Evolutionary conservation across 176 grass and related monocot species (phyloP).

Genomic region (Chloris gayana): DNA sequence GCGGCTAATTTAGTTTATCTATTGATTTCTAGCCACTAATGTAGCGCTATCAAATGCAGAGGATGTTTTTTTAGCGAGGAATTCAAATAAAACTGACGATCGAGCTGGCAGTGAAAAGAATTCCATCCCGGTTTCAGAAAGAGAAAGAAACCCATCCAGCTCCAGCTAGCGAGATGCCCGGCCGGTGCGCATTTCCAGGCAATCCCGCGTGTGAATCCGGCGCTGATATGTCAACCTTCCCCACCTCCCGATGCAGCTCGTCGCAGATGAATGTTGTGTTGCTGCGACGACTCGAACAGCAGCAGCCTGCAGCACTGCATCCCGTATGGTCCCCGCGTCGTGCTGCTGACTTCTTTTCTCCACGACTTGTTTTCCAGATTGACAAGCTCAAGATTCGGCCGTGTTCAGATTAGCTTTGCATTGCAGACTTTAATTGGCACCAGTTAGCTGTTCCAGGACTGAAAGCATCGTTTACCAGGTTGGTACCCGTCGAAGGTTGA

Average conservation of each 20-base stretch:
- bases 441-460: slow-evolving; percentile 22
- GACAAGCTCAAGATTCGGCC: neutral
- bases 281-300: neutral
- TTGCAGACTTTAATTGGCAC: neutral
- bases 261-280: slow-evolving; percentile 29
- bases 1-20: neutral
- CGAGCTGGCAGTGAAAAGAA: slow-evolving; percentile 25
- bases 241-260: neutral
- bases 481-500: neutral
- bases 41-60: neutral
- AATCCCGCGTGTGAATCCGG: neutral
- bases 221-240: slow-evolving; percentile 4
- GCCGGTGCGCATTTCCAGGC: slow-evolving; percentile 20
- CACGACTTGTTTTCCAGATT: neutral
- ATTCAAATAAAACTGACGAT: neutral
- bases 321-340: neutral
- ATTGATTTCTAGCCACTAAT: neutral
- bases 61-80: too few relatives aligned
- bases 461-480: neutral
- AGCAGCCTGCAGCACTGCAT: neutral
- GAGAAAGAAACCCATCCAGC: slow-evolving; percentile 17
- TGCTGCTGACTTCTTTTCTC: neutral
- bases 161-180: slow-evolving; percentile 28
- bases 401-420: slow-evolving; percentile 25
- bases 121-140: neutral